Evolutionary conservation across 345 rosid species (phyloP).

Genomic region (Erysimum cheiranthoides): DNA sequence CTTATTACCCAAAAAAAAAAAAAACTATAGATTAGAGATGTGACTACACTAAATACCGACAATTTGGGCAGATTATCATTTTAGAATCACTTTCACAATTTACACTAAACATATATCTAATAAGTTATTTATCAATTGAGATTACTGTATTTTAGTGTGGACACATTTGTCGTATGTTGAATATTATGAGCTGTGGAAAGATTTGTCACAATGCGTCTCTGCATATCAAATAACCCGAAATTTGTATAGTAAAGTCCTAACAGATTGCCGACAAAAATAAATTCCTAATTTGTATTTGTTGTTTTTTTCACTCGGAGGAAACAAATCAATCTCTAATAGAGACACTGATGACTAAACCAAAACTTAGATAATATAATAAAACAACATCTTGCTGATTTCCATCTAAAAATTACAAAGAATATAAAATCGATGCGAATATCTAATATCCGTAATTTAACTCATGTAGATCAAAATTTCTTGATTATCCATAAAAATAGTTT

Average conservation of each 20-base stretch:
- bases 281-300: background rate
- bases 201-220: constrained; percentile 4
- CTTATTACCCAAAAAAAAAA: no score
- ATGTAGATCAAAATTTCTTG: no score
- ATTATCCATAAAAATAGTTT: no score
- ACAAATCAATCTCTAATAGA: no score
- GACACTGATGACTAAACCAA: background rate
- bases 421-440: no score
- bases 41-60: no score
- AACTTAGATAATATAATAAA: background rate
- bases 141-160: constrained; percentile 25
- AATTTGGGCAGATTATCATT: no score
- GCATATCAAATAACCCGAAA: background rate
- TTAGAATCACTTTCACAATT: background rate
- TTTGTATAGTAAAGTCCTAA: background rate
- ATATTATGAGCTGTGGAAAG: constrained; percentile 5
- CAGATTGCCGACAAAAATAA: constrained; percentile 34
- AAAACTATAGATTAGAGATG: no score
- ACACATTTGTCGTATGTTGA: constrained; percentile 36
- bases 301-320: background rate
- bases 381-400: background rate
- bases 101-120: constrained; percentile 5
- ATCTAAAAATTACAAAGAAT: no score
- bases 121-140: constrained; percentile 2
- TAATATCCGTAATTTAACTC: no score